These are phyloP conservation scores for Fusarium oligoseptatum DNA, from an alignment of 2,329 filamentous ascomycete genomes.

Conservation along the genomic window DNA sequence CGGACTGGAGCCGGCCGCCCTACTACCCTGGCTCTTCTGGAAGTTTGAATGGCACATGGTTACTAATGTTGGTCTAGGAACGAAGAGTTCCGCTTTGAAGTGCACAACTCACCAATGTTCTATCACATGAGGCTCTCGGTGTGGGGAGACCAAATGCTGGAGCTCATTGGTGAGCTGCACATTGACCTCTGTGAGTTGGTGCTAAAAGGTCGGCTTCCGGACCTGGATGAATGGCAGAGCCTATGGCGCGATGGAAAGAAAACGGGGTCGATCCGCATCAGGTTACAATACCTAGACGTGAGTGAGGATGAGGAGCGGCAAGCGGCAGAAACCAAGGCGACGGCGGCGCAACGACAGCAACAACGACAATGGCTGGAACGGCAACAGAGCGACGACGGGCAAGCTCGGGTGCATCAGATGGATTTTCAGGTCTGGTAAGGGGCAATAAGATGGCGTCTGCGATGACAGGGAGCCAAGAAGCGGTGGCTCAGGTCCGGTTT, in stretches of 20 bases:
- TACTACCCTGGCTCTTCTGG: conserved; percentile 19
- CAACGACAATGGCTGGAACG: conserved; percentile 31
- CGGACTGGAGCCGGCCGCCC: conserved; percentile 8
- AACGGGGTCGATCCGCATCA: conserved; percentile 37
- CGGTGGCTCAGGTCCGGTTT: conserved; percentile 14
- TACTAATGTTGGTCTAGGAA: conserved; percentile 42
- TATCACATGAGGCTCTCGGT: conserved; percentile 44
- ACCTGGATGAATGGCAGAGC: conserved; percentile 40
- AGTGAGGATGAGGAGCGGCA: conserved; percentile 40
- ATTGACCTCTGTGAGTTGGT: conserved; percentile 44
- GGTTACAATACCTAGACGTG: conserved; percentile 35
- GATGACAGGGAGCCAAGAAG: conserved; percentile 16
- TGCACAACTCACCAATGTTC: conserved; percentile 46
- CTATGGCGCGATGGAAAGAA: conserved; percentile 35
- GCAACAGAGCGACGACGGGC: conserved; percentile 37
- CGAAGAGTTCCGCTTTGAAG: conserved; percentile 43
- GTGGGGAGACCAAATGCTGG: conserved; percentile 44
- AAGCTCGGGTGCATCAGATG: conserved; percentile 41
- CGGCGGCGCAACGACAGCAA: conserved; percentile 31
- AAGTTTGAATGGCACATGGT: conserved; percentile 17
- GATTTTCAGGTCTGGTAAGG: conserved; percentile 46
- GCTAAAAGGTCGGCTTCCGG: conserved; percentile 32
- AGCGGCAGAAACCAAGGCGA: conserved; percentile 32
- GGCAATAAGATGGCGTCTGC: conserved; percentile 3
- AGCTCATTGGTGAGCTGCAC: conserved; percentile 44